Conservation (phyloP, 2,329 filamentous ascomycete species). For the Rhinocladiella similis region DNA sequence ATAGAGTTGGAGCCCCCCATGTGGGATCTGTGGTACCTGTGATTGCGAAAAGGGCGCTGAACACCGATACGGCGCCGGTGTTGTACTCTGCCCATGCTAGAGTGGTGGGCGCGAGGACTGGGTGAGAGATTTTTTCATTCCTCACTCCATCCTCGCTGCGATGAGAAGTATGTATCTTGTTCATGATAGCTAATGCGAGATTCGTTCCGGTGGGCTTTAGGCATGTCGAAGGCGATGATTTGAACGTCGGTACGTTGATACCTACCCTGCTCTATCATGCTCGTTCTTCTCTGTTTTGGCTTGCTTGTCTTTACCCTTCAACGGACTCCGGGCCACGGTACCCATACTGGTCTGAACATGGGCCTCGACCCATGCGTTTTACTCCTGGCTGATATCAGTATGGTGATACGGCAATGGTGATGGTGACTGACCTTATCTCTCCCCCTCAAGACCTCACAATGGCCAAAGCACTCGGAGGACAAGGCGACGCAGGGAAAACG, state of each 20-base stretch:
- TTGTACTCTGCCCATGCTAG: constrained; percentile 42
- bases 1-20: background rate
- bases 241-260: constrained; percentile 31
- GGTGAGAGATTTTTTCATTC: constrained; percentile 12
- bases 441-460: constrained; percentile 43
- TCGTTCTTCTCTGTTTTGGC: no score
- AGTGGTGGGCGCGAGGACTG: constrained; percentile 41
- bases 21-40: background rate
- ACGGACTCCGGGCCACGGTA: no score
- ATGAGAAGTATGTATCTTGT: no score
- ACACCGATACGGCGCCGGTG: constrained; percentile 41
- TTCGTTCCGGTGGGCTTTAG: background rate
- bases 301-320: no score
- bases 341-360: no score
- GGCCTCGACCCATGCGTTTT: no score
- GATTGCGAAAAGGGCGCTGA: background rate
- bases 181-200: no score
- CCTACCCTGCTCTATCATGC: no score
- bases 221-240: constrained; percentile 37
- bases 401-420: no score
- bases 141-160: no score
- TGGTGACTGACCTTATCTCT: no score
- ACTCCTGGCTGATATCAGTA: no score
- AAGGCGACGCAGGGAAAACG: constrained; percentile 43
- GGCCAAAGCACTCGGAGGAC: constrained; percentile 45